Conservation (phyloP, 2,329 filamentous ascomycete genomes). For the Arthroderma uncinatum region DNA sequence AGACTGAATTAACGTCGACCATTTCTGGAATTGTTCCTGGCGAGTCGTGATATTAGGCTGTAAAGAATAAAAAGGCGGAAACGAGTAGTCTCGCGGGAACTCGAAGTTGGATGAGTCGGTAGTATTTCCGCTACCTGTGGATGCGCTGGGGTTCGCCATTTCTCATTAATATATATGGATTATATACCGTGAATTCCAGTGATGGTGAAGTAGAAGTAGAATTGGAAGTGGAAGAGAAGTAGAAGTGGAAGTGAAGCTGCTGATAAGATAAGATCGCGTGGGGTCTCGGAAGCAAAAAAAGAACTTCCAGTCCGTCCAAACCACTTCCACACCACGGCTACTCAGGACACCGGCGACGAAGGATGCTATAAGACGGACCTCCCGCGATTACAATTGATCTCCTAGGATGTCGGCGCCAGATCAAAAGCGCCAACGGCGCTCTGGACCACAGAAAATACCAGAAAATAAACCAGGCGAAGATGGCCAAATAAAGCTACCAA, state of each 20-base stretch:
- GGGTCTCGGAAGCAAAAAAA: background rate
- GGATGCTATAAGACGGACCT: constrained; percentile 12
- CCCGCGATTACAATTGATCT: background rate
- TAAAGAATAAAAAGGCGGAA: constrained; percentile 44
- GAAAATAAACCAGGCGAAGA: constrained; percentile 24
- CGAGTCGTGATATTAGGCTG: constrained; percentile 38
- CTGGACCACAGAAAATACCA: constrained; percentile 48
- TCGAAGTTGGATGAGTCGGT: constrained; percentile 19
- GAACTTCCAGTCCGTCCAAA: background rate
- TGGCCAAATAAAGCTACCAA: constrained; percentile 47
- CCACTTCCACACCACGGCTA: background rate
- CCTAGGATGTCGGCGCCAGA: constrained; percentile 6
- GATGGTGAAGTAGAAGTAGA: background rate
- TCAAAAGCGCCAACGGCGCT: constrained; percentile 55
- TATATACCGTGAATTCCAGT: too few species aligned
- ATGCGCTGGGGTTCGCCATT: background rate
- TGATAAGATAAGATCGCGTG: constrained; percentile 9
- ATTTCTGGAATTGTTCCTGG: constrained; percentile 56
- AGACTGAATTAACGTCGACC: constrained; percentile 71
- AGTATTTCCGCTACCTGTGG: too few species aligned
- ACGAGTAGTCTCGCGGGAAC: constrained; percentile 36
- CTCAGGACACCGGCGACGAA: background rate
- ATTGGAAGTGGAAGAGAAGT: background rate
- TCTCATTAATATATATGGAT: background rate
- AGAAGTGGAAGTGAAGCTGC: background rate